Evolutionary conservation across 2,329 filamentous ascomycete species (phyloP).

Genomic region (Alternaria ventricosa): DNA sequence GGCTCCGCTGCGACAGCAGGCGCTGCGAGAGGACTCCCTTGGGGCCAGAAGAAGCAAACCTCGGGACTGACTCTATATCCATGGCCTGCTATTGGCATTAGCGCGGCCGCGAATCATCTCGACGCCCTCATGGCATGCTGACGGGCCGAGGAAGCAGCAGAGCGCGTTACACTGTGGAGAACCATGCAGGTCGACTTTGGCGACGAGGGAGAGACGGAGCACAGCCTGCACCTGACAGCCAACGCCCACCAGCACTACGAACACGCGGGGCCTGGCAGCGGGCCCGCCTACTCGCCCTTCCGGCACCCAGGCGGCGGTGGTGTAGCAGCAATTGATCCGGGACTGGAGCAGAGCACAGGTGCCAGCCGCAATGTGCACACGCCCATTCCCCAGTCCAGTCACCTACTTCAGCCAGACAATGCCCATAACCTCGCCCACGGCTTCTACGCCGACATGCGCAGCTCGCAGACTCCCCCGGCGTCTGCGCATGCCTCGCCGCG

Average conservation of each 20-base stretch:
- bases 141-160: slow-evolving; percentile 29
- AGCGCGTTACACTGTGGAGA: slow-evolving; percentile 30
- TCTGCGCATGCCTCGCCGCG: slow-evolving; percentile 49
- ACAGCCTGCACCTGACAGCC: slow-evolving; percentile 40
- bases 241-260: slow-evolving; percentile 44
- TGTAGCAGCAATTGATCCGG: slow-evolving; percentile 46
- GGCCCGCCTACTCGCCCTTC: slow-evolving; percentile 42
- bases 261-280: slow-evolving; percentile 35
- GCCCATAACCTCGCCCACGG: slow-evolving; percentile 40
- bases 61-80: slow-evolving; percentile 8
- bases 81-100: slow-evolving; percentile 29
- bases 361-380: slow-evolving; percentile 45
- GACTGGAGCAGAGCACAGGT: slow-evolving; percentile 44
- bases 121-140: slow-evolving; percentile 40
- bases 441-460: slow-evolving; percentile 50
- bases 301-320: slow-evolving; percentile 36
- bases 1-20: slow-evolving; percentile 18
- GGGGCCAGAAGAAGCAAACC: neutral
- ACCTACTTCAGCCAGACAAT: slow-evolving; percentile 47
- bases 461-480: slow-evolving; percentile 45
- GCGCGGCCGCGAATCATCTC: slow-evolving; percentile 27
- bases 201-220: slow-evolving; percentile 40
- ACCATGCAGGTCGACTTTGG: slow-evolving; percentile 50
- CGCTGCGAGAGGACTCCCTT: slow-evolving; percentile 1
- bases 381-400: slow-evolving; percentile 40